Conservation (phyloP, 2,329 filamentous ascomycete genomes). For the Rhinocladiella similis region DNA sequence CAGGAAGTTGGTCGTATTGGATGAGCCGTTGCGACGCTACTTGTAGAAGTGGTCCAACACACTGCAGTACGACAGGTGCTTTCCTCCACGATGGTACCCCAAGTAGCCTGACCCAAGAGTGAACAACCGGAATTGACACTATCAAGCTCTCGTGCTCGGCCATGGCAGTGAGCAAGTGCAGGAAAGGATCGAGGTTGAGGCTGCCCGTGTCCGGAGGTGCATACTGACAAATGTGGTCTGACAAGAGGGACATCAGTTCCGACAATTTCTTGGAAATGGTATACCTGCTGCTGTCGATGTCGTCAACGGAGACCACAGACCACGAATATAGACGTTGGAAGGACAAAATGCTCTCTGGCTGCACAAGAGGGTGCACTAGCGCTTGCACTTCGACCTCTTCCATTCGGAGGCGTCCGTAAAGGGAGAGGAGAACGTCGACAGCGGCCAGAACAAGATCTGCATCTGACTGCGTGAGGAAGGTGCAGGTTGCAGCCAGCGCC, state of each 20-base stretch:
- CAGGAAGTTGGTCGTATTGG: conserved; percentile 81
- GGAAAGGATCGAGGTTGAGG: conserved; percentile 70
- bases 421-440: conserved; percentile 77
- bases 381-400: conserved; percentile 75
- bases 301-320: conserved; percentile 74
- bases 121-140: conserved; percentile 88
- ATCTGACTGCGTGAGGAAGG: conserved; percentile 68
- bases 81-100: conserved; percentile 68
- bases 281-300: conserved; percentile 90
- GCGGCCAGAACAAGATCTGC: conserved; percentile 75
- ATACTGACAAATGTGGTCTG: conserved; percentile 79
- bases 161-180: conserved; percentile 76
- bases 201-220: conserved; percentile 64
- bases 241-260: conserved; percentile 84
- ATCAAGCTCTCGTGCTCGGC: conserved; percentile 84
- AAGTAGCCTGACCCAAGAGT: conserved; percentile 84
- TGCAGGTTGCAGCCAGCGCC: conserved; percentile 69
- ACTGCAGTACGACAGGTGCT: conserved; percentile 59
- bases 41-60: conserved; percentile 76
- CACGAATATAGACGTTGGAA: conserved; percentile 75
- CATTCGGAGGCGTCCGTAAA: conserved; percentile 75
- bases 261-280: conserved; percentile 90
- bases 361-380: conserved; percentile 78
- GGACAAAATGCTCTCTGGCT: conserved; percentile 67
- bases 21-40: conserved; percentile 80